Base-by-base conservation (phyloP, 768 basidiomycete species). In the Phlebiopsis gigantea region DNA sequence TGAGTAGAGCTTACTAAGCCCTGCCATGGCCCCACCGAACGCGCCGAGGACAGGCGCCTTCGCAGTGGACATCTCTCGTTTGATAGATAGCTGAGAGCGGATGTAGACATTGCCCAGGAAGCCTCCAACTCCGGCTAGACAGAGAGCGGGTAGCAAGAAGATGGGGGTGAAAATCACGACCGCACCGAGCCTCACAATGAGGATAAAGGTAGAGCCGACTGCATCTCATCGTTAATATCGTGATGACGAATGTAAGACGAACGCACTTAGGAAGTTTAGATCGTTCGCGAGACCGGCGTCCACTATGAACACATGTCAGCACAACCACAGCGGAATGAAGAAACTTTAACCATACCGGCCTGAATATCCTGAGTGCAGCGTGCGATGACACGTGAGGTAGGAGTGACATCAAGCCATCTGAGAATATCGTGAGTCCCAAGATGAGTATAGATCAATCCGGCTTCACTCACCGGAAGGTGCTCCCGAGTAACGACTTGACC, bases 391-490 rank as follows among this genome's bases (percentile, higher is more conserved):
- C 72, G 69, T 17, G 69, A 61, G 2, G 65, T 65, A 1, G 73
- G 73, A 0, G 68, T 69, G 15, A 64, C 65, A 57, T 75, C 73
- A 9, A 72, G 62, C 72, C 72, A 75, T 43, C 73, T 68, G 22
- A 12, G n/a, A n/a, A 46, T 10, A 9, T 39, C 34, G 34, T 39
- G 12, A 39, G 34, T 31, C 14, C 45, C n/a, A 24, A 44, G 4
- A 24, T 44, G 21, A 34, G 22, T 24, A 34, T 43, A 53, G n/a
- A n/a, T n/a, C n/a, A n/a, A n/a, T n/a, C n/a, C n/a, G n/a, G n/a
- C n/a, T n/a, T n/a, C 12, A 79, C 73, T 73, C 73, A 85, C 65
- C 83, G 78, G 45, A 87, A 66, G 0, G 87, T 86, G 10, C 82
- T 79, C 5, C 81, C 76, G 9, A 87, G 65, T 0, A 88, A 63